phyloP scores from a whole-genome alignment of 345 rosid species.

The Eucalyptus camaldulensis region DNA sequence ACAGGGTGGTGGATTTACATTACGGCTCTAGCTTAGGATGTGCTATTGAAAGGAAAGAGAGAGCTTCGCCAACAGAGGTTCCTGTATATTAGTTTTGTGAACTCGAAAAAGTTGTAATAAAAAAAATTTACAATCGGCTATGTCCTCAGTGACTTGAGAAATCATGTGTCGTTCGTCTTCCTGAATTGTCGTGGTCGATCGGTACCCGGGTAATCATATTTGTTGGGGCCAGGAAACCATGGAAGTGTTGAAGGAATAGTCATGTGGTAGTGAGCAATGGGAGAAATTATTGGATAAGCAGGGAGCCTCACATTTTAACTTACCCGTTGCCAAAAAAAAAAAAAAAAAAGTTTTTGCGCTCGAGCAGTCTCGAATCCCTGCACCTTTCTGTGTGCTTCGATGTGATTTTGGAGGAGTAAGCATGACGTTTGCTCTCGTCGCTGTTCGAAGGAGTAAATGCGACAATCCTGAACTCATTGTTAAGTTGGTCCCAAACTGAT shows the following conservation, averaged over 20 bases:
- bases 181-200: background rate
- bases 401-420: background rate
- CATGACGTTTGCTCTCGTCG: background rate
- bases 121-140: background rate
- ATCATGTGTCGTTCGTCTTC: background rate
- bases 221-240: background rate
- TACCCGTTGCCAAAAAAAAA: background rate
- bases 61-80: background rate
- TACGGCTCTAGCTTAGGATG: background rate
- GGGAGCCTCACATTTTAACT: background rate
- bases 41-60: background rate
- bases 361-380: background rate
- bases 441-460: background rate
- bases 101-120: background rate
- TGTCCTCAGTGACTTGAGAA: background rate
- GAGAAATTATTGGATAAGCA: background rate
- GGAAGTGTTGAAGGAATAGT: background rate
- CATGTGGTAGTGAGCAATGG: background rate
- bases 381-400: background rate
- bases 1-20: background rate
- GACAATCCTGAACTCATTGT: background rate
- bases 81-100: background rate
- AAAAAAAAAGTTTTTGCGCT: accelerated
- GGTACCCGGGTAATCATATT: background rate
- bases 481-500: background rate